These are phyloP conservation scores for Medicago arabica DNA, from an alignment of 306 rosid species.

Conservation along the genomic window DNA sequence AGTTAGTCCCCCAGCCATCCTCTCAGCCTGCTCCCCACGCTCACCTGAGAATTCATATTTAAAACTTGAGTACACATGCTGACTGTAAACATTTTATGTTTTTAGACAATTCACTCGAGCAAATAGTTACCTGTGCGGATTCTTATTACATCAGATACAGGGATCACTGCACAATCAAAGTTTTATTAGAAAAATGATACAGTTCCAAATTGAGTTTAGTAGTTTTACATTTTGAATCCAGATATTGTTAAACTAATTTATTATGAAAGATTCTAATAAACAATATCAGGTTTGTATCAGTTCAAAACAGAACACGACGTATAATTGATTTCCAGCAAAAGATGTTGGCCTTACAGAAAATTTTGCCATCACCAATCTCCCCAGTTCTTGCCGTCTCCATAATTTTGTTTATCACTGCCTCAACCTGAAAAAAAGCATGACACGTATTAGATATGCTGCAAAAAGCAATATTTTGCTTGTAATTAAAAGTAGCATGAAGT, in stretches of 20 bases:
- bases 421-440: slow-evolving; percentile 59
- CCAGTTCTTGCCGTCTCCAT: slow-evolving; percentile 84
- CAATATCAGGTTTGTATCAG: background rate
- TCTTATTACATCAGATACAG: slow-evolving; percentile 81
- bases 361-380: slow-evolving; percentile 97
- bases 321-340: slow-evolving; percentile 17
- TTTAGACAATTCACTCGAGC: slow-evolving; percentile 17
- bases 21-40: slow-evolving; percentile 83
- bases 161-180: slow-evolving; percentile 69
- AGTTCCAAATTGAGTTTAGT: slow-evolving; percentile 24
- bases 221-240: background rate
- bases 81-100: background rate
- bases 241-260: background rate
- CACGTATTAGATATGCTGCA: slow-evolving; percentile 31
- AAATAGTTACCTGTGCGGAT: slow-evolving; percentile 79
- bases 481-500: slow-evolving; percentile 20
- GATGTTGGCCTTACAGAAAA: slow-evolving; percentile 67
- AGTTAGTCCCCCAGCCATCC: slow-evolving; percentile 73
- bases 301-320: slow-evolving; percentile 4
- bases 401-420: slow-evolving; percentile 72
- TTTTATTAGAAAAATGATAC: slow-evolving; percentile 35
- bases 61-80: slow-evolving; percentile 6
- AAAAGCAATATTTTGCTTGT: slow-evolving; percentile 24
- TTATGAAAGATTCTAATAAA: background rate
- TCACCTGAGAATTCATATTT: slow-evolving; percentile 60